phyloP scores from a whole-genome alignment of 805 yeast species.

The Starmerella potacharoeniae region DNA sequence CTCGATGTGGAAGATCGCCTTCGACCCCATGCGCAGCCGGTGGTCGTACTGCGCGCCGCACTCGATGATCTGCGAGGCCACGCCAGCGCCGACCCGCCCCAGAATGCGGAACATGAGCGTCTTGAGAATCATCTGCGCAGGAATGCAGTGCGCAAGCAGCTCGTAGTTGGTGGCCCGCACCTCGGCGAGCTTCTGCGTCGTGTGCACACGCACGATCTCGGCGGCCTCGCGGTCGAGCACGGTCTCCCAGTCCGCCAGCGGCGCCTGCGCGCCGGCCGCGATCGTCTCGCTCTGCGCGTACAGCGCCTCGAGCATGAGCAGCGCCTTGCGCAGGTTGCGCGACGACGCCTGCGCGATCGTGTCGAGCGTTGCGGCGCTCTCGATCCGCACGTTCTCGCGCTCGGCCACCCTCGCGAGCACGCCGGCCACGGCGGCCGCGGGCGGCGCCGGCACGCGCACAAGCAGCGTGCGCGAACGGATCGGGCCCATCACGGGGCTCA shows the following conservation, averaged over 20 bases:
- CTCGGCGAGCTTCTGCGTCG: slow-evolving; percentile 40
- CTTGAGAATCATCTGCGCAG: slow-evolving; percentile 70
- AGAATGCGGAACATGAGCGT: slow-evolving; percentile 35
- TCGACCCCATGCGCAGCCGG: slow-evolving; percentile 71
- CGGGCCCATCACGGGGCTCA: slow-evolving; percentile 86
- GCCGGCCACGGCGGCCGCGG: slow-evolving; percentile 41
- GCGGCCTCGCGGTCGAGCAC: slow-evolving; percentile 58
- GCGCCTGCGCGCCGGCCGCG: slow-evolving; percentile 37
- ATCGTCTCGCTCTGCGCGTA: slow-evolving; percentile 28
- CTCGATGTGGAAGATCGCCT: slow-evolving; percentile 87
- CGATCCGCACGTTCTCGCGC: slow-evolving; percentile 39
- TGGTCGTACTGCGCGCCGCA: slow-evolving; percentile 62
- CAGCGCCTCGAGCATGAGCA: slow-evolving; percentile 74
- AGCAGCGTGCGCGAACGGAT: slow-evolving; percentile 85
- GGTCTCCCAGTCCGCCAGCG: slow-evolving; percentile 82
- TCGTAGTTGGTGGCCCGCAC: slow-evolving; percentile 67
- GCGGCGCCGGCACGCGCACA: slow-evolving; percentile 80
- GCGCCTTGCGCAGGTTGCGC: slow-evolving; percentile 66
- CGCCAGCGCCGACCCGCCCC: slow-evolving; percentile 21
- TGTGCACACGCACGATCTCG: slow-evolving; percentile 47
- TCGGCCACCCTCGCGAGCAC: slow-evolving; percentile 47
- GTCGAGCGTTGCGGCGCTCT: slow-evolving; percentile 34
- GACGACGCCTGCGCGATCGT: slow-evolving; percentile 46
- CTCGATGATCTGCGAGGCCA: slow-evolving; percentile 34
- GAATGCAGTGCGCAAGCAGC: slow-evolving; percentile 83